Percentiles rank a stretch among this genome's conserved stretches.
Conservation (phyloP, 176 grass and related monocot species). For the Paspalum notatum region DNA sequence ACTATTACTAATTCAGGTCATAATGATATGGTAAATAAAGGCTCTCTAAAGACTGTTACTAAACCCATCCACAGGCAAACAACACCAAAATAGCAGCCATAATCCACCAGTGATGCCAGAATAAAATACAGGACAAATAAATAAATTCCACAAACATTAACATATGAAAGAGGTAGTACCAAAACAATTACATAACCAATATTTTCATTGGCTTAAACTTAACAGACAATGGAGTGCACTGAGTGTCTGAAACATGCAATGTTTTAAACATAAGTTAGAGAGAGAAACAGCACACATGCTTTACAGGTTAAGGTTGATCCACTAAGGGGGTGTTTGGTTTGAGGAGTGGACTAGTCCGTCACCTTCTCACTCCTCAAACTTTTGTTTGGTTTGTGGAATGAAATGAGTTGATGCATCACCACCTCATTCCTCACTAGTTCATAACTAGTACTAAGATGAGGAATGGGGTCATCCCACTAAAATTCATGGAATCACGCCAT, state of each 20-base stretch:
- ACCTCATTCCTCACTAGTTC: too few species aligned
- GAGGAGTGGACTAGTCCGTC: too few species aligned
- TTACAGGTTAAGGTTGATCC: neutral
- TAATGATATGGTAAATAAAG: slow-evolving; percentile 16
- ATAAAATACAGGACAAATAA: slow-evolving; percentile 18
- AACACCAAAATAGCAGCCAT: neutral
- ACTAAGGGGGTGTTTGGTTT: too few species aligned
- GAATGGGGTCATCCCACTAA: too few species aligned
- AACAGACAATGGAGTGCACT: neutral
- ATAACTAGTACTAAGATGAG: too few species aligned
- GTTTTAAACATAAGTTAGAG: too few species aligned
- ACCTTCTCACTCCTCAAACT: too few species aligned
- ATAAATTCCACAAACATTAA: slow-evolving; percentile 27
- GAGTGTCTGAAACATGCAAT: neutral
- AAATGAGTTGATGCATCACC: too few species aligned
- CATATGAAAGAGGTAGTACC: neutral
- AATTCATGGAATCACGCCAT: too few species aligned
- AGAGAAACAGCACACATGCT: neutral
- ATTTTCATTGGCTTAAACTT: slow-evolving; percentile 4
- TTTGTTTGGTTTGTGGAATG: too few species aligned
- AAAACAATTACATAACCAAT: slow-evolving; percentile 11
- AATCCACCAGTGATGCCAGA: neutral
- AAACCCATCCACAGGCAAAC: slow-evolving; percentile 6
- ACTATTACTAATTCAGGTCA: slow-evolving; percentile 20
- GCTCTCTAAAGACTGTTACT: slow-evolving; percentile 11